These are phyloP conservation scores for Protomyces inouyei DNA, from an alignment of 1,139 yeast species.

Conservation along the genomic window DNA sequence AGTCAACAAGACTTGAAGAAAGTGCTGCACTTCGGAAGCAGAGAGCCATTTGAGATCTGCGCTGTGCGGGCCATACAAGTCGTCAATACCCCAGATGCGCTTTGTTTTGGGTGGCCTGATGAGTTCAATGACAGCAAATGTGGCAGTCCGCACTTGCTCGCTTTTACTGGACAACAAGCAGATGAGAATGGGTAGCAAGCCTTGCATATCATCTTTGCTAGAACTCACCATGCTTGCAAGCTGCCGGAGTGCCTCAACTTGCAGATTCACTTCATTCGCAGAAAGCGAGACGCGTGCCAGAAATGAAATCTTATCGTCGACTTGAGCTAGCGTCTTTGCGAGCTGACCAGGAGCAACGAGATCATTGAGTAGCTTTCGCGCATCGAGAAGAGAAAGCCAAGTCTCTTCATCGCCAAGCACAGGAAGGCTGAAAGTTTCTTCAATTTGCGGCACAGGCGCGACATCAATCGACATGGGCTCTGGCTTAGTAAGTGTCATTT, in stretches of 20 bases:
- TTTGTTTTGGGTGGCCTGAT: not conserved
- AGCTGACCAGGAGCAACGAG: conserved; percentile 5
- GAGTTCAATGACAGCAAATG: not conserved
- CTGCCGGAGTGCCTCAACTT: conserved; percentile 45
- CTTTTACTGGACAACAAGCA: conserved; percentile 37
- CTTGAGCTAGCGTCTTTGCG: not conserved
- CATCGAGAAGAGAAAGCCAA: conserved; percentile 9
- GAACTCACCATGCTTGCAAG: conserved; percentile 17
- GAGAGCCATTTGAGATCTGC: conserved; percentile 53
- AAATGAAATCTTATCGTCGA: conserved; percentile 9
- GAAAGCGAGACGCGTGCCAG: conserved; percentile 18
- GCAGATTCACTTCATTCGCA: conserved; percentile 4
- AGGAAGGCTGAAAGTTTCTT: conserved; percentile 7
- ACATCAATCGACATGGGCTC: not conserved
- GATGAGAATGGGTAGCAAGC: conserved; percentile 38
- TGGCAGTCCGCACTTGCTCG: conserved; percentile 39
- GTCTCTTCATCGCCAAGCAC: not conserved
- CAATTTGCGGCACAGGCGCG: conserved; percentile 2
- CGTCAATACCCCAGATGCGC: conserved; percentile 22
- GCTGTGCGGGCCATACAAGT: conserved; percentile 36
- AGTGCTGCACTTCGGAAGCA: conserved; percentile 56
- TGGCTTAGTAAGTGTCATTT: conserved; percentile 10
- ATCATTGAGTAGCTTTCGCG: conserved; percentile 15
- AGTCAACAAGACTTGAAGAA: conserved; percentile 47
- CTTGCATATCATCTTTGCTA: conserved; percentile 38